Evolutionary conservation across 805 yeast species (phyloP), one percentile per base, ranked within the genome.

Genomic region (Kodamaea lidongshanica): DNA sequence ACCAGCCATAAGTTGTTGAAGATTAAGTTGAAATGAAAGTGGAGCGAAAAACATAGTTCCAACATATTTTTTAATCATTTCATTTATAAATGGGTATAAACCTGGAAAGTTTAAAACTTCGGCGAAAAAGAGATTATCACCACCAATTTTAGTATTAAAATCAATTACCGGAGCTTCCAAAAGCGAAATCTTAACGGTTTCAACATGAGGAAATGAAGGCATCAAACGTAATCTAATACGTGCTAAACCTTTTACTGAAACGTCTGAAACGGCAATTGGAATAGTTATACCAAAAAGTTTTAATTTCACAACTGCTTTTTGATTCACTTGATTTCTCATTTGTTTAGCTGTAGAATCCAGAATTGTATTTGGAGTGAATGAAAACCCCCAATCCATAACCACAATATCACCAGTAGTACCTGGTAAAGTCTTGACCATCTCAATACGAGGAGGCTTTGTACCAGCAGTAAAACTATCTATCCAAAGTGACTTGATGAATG

Each of bases 321-420:
- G 94, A 56, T 88, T 87, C 24, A 87, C 88, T 43, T 76, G 77
- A 53, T 78, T 85, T 51, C 79, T 84, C 56, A 81, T 54, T 56
- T 92, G 96, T 48, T 89, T 84, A 16, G 78, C 76, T 33, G 86
- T 85, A 44, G 86, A 64, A 55, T 92, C 99, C 23, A 81, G 80
- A 28, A 75, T 57, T 22, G 87, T 82, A 56, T 85, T 86, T n/a
- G 99, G 98, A 16, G 85, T 81, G 63, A 88, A 85, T 1, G 96
- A 83, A 25, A 82, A 72, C 23, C 78, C 81, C 96, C 96, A 89
- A 58, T 92, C 98, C 96, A 92, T 92, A 31, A 94, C 96, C 7
- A 89, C 94, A 30, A 92, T 80, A 50, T 89, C 96, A 39, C 81
- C 82, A 17, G 76, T 79, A n/a, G 96, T 89, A 40, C 89, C 84